Base-by-base conservation (phyloP, 1,284 basidiomycete genomes). In the Papiliotrema laurentii region DNA sequence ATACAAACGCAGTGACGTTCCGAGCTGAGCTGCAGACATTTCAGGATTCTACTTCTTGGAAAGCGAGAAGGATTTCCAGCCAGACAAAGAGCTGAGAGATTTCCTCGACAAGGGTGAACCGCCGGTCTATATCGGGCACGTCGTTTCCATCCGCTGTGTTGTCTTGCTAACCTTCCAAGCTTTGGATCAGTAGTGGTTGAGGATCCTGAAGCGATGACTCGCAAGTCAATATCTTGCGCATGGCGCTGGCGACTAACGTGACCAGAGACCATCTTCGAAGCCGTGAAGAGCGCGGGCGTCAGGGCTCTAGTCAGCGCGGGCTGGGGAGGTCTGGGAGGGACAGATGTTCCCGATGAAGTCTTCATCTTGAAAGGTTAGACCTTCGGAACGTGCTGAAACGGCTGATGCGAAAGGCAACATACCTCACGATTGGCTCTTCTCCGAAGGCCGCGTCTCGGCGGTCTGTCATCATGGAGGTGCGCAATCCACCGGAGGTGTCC, bases 391-490 rank as follows among this genome's bases (percentile, higher is more conserved):
- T 25, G 7, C 10, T 7, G 35, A 19, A 37, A 21, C 16, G 19
- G 9, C 19, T 44, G 53, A 60, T 45, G 58, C 25, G 25, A 18
- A 44, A 64, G 81, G 78, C 11, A 80, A 80, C 51, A 77, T 85
- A 1, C 83, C 83, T 0, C 83, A 85, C 62, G 83, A 85, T 65
- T 86, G 84, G 84, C 73, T 86, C 3, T 86, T 85, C 57, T 78
- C 79, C 10, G 61, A 70, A 0, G 63, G 61, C 28, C 69, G 81
- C 10, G 82, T 85, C 0, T 70, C 79, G 18, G 82, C 82, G 0
- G 83, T 85, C 0, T 81, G 83, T n/a, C 83, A 85, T 61, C 83
- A 85, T 58, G 84, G 83, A 4, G 83, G 71, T 64, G 28, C 57
- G 64, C 55, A 16, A 3, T 34, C 46, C 41, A 13, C 13, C 2